Evolutionary conservation across 306 rosid species (phyloP).

Genomic region (Vigna hirtella): DNA sequence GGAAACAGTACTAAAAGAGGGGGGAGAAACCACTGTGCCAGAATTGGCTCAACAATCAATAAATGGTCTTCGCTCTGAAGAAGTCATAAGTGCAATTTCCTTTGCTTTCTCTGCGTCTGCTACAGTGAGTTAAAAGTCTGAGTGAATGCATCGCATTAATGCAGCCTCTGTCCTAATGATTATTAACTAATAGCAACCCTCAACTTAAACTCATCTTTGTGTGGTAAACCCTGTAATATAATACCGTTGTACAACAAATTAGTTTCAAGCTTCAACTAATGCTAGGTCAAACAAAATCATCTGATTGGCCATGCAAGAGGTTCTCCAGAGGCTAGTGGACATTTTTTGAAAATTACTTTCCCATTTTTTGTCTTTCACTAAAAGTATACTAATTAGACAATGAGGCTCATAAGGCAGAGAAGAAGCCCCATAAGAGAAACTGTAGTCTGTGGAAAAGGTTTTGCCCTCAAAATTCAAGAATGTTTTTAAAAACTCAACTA

Average conservation of each 20-base stretch:
- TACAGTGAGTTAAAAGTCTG: neutral
- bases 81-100: conserved; percentile 21
- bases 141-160: neutral
- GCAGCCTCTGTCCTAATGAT: neutral
- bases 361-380: neutral
- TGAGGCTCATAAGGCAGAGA: neutral
- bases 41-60: neutral
- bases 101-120: neutral
- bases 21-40: neutral
- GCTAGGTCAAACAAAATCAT: neutral
- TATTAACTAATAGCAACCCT: neutral
- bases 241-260: conserved; percentile 21
- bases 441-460: neutral
- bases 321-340: neutral
- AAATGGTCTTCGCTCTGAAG: conserved; percentile 6
- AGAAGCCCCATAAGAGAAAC: neutral
- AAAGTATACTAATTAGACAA: conserved; percentile 1
- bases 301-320: conserved; percentile 30
- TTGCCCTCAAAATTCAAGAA: neutral
- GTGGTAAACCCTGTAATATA: neutral
- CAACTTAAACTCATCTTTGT: conserved; percentile 3
- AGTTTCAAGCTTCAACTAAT: conserved; percentile 28
- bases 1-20: neutral
- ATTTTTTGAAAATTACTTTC: neutral
- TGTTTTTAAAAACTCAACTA: neutral